A percentile compares a stretch with the other conserved stretches of the same genome.
phyloP scores from a whole-genome alignment of 2,329 filamentous ascomycete genomes.

The Fusarium sp. region DNA sequence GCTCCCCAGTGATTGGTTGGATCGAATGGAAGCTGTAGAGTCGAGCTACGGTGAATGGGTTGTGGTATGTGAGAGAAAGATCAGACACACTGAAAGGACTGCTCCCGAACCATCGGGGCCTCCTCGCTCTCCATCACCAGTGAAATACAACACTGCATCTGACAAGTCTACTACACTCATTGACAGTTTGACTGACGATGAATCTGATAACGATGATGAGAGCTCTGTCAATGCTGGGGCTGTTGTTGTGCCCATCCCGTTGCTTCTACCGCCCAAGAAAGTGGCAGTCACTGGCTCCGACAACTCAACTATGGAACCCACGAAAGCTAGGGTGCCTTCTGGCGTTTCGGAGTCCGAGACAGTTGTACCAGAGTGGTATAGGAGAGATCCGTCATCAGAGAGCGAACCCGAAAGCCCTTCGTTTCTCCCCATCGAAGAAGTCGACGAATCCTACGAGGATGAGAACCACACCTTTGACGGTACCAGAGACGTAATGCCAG shows the following conservation, averaged over 20 bases:
- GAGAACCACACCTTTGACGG: constrained; percentile 25
- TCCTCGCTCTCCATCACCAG: constrained; percentile 37
- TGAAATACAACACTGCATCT: constrained; percentile 20
- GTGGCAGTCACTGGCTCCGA: not conserved
- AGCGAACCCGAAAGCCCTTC: constrained; percentile 30
- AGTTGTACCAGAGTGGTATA: constrained; percentile 28
- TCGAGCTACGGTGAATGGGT: constrained; percentile 83
- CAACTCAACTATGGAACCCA: constrained; percentile 3
- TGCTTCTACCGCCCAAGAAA: constrained; percentile 33
- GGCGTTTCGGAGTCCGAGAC: constrained; percentile 40
- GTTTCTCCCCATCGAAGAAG: constrained; percentile 32
- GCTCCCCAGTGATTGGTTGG: constrained; percentile 87
- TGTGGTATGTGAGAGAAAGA: constrained; percentile 76
- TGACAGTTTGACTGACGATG: constrained; percentile 19
- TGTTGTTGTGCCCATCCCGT: constrained; percentile 33
- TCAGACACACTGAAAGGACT: constrained; percentile 73
- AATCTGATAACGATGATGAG: constrained; percentile 29
- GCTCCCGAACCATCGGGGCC: constrained; percentile 18
- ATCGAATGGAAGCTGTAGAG: constrained; percentile 84
- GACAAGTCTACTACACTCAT: constrained; percentile 5
- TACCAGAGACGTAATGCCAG: constrained; percentile 17
- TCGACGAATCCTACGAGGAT: constrained; percentile 17
- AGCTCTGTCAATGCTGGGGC: constrained; percentile 23
- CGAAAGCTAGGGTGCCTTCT: constrained; percentile 33
- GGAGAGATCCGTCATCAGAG: constrained; percentile 11